A percentile compares a stretch with the other conserved stretches of the same genome.
phyloP scores from a whole-genome alignment of 1,139 yeast genomes.

The Yamadazyma jaroonii region DNA sequence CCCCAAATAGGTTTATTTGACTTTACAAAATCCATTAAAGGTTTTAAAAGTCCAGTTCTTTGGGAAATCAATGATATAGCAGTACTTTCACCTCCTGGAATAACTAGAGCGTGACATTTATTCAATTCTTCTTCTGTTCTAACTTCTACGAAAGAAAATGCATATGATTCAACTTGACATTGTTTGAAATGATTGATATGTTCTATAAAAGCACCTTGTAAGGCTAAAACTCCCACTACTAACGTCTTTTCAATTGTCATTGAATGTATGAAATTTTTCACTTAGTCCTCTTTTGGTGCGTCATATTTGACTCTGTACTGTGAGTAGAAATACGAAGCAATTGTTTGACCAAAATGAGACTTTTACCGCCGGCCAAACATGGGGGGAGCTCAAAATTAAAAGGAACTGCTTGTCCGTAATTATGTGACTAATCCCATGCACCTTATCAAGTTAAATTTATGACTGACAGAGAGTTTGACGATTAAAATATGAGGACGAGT shows the following conservation, averaged over 20 bases:
- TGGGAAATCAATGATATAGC: conserved; percentile 73
- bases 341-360: too few species aligned
- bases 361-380: too few species aligned
- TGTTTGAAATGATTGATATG: conserved; percentile 54
- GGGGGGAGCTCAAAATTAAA: too few species aligned
- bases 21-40: conserved; percentile 52
- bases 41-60: conserved; percentile 56
- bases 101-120: conserved; percentile 57
- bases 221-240: conserved; percentile 67
- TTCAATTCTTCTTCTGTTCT: conserved; percentile 49
- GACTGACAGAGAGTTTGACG: too few species aligned
- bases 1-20: conserved; percentile 71
- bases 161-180: conserved; percentile 22
- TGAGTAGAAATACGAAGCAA: too few species aligned
- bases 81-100: conserved; percentile 86
- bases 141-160: conserved; percentile 39
- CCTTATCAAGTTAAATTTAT: too few species aligned
- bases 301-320: too few species aligned
- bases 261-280: too few species aligned
- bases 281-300: too few species aligned
- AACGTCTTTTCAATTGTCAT: conserved; percentile 17
- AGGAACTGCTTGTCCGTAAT: too few species aligned
- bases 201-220: conserved; percentile 80
- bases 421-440: too few species aligned
- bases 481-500: too few species aligned